Percentiles rank a stretch among this genome's conserved stretches.
Evolutionary conservation across 2,329 filamentous ascomycete genomes (phyloP).

Genomic region (Colletotrichum sp.): DNA sequence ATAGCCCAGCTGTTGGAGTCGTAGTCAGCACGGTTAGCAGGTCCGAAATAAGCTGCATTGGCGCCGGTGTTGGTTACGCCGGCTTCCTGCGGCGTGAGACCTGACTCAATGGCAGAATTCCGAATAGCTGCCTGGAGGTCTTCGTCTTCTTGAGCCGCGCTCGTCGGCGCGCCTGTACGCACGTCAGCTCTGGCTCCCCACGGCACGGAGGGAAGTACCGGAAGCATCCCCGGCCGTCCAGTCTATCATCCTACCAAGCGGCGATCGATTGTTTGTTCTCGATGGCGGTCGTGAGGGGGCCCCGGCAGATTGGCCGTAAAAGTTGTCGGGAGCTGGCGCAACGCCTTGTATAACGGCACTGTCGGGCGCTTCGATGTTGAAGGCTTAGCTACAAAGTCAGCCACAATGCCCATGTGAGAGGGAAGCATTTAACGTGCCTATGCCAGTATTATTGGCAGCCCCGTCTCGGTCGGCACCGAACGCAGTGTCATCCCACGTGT

Average conservation of each 20-base stretch:
- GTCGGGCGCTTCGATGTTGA: conserved; percentile 60
- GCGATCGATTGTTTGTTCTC: conserved; percentile 61
- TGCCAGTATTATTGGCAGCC: conserved; percentile 43
- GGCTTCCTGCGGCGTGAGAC: conserved; percentile 51
- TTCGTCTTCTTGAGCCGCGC: conserved; percentile 53
- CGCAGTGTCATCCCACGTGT: conserved; percentile 60
- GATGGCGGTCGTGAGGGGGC: conserved; percentile 69
- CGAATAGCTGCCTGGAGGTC: conserved; percentile 62
- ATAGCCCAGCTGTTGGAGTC: conserved; percentile 64
- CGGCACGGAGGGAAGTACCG: conserved; percentile 15
- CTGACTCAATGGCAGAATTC: conserved; percentile 54
- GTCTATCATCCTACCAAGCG: conserved; percentile 57
- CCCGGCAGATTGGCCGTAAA: conserved; percentile 36
- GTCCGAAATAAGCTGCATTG: conserved; percentile 59
- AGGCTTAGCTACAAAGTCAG: conserved; percentile 42
- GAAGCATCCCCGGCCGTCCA: conserved; percentile 43
- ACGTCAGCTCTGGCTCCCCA: conserved; percentile 19
- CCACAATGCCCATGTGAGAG: neutral
- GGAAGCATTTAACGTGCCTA: conserved; percentile 41
- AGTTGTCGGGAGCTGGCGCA: conserved; percentile 42
- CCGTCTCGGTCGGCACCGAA: conserved; percentile 61
- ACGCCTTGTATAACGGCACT: conserved; percentile 47
- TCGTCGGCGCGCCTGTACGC: conserved; percentile 28
- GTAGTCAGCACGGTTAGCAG: conserved; percentile 61
- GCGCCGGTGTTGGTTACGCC: conserved; percentile 48